phyloP scores from a whole-genome alignment of 2,329 filamentous ascomycete genomes.

The Alternaria ventricosa region DNA sequence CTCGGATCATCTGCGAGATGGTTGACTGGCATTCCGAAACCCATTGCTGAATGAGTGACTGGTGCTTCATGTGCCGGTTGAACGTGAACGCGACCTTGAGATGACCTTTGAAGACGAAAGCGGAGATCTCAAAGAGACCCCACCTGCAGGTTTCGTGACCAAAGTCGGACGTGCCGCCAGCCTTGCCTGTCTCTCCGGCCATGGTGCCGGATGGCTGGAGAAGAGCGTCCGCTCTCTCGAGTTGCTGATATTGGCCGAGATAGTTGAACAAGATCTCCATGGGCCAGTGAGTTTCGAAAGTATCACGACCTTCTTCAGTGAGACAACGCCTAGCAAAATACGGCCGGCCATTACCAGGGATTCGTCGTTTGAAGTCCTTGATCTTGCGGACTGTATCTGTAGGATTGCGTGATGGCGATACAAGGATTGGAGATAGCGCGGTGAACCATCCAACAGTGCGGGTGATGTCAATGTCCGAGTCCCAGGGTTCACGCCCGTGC shows the following conservation, averaged over 20 bases:
- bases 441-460: conserved; percentile 69
- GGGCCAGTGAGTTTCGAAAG: conserved; percentile 48
- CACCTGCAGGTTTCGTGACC: conserved; percentile 54
- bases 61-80: conserved; percentile 57
- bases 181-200: conserved; percentile 55
- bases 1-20: conserved; percentile 41
- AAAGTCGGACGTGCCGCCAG: conserved; percentile 55
- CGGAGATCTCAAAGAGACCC: conserved; percentile 61
- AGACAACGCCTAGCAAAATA: conserved; percentile 54
- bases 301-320: conserved; percentile 35
- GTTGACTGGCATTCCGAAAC: conserved; percentile 47
- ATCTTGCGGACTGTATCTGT: conserved; percentile 60
- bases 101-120: conserved; percentile 55
- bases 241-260: conserved; percentile 58
- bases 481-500: conserved; percentile 49
- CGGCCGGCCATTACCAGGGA: conserved; percentile 46
- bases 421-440: conserved; percentile 55
- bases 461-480: conserved; percentile 58
- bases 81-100: conserved; percentile 60
- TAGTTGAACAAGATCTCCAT: conserved; percentile 68
- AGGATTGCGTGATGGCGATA: conserved; percentile 39
- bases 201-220: conserved; percentile 53
- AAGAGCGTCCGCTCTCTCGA: conserved; percentile 54
- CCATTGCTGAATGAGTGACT: conserved; percentile 53
- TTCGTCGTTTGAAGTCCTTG: conserved; percentile 58